Conservation (phyloP, 2,329 filamentous ascomycete genomes). For the Colletotrichum tropicale region DNA sequence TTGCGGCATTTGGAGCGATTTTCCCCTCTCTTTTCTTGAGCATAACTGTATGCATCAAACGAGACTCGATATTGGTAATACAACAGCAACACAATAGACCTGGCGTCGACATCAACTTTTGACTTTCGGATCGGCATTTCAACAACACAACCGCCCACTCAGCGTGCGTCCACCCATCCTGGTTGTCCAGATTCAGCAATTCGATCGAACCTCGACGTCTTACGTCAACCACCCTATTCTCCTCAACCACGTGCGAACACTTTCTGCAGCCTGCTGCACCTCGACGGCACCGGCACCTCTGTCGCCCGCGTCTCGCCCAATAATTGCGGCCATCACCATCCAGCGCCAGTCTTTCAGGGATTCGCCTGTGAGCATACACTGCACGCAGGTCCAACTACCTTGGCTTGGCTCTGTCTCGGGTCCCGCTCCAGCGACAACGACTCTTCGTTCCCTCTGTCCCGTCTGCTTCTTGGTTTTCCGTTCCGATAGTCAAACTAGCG, state of each 20-base stretch:
- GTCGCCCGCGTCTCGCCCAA: neutral
- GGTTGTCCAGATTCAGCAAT: neutral
- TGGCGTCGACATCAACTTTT: slow-evolving; percentile 13
- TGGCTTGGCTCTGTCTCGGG: neutral
- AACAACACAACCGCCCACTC: neutral
- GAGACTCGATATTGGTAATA: neutral
- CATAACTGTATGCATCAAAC: neutral
- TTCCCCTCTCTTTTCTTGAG: neutral
- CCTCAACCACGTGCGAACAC: neutral
- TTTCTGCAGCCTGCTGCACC: neutral
- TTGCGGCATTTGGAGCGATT: neutral
- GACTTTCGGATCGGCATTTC: neutral
- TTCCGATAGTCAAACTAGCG: slow-evolving; percentile 3
- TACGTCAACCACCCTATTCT: neutral
- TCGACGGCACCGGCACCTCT: neutral
- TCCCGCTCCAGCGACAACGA: neutral
- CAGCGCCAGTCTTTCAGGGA: neutral
- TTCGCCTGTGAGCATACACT: neutral
- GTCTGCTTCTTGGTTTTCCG: neutral
- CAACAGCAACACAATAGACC: slow-evolving; percentile 16
- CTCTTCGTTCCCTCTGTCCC: neutral
- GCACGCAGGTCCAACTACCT: neutral
- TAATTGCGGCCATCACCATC: neutral
- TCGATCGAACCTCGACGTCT: neutral
- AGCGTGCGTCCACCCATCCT: neutral